Evolutionary conservation across 306 rosid genomes (phyloP), one percentile per base, ranked within the genome.

Genomic region (Prunus campanulata): DNA sequence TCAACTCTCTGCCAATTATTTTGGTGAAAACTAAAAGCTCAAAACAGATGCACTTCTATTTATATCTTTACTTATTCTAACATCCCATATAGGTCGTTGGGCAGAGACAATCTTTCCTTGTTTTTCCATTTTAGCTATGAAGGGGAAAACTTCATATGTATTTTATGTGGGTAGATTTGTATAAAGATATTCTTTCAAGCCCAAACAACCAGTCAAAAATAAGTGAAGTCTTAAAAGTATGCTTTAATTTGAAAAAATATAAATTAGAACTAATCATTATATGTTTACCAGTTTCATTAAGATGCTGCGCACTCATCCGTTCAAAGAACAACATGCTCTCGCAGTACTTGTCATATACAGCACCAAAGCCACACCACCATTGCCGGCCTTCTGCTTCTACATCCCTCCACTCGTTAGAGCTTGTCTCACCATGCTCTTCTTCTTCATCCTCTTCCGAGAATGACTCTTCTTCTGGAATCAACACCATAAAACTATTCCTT

Each of bases 361-460:
- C 96, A 79, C 89, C 98, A 70, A 92, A 86, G 32, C 97, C 98
- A 14, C 93, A 92, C 98, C 97, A 95, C 98, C 98, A 92, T 69
- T 85, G 97, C 72, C 87, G 92, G 61, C 91, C 98, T 82, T 92
- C 98, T 20, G 96, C 98, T 83, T 95, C 98, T 67, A 95, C 93
- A 78, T 95, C 98, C 80, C 96, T 88, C 98, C 98, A 95, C 78
- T 95, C 96, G 10, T 83, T 85, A 15, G 91, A 84, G 72, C 83
- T 79, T 5, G 88, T 82, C 83, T 85, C 81, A 57, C 76, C 96
- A 74, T 72, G 82, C 71, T 83, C 93, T 44, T 87, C 97, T 22
- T 86, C 98, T 27, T 88, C 97, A 55, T 89, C 93, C 55, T 92
- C 96, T 83, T 91, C 98, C 1, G 63, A 84, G 50, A 87, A 86